These are phyloP conservation scores for Venturia nashicola DNA, from an alignment of 2,329 filamentous ascomycete species.

Conservation along the genomic window DNA sequence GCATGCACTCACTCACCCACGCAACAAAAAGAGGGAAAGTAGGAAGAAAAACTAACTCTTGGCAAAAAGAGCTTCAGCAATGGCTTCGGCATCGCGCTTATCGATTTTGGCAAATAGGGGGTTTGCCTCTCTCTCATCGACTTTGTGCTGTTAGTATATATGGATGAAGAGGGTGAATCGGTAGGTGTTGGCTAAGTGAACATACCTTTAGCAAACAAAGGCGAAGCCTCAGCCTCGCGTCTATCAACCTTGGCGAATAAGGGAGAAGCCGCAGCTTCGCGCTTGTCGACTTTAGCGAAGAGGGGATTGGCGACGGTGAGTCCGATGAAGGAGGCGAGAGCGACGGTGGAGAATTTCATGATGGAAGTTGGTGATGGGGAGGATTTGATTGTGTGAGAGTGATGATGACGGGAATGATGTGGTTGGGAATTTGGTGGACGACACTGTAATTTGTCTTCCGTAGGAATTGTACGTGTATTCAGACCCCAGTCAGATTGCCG, in stretches of 20 bases:
- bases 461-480: background rate
- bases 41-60: background rate
- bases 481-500: background rate
- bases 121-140: conserved; percentile 6
- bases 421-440: background rate
- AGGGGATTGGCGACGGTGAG: conserved; percentile 1
- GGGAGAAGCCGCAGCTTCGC: conserved; percentile 4
- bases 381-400: background rate
- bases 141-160: background rate
- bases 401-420: background rate
- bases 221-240: conserved; percentile 4
- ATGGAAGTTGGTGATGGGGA: background rate
- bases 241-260: conserved; percentile 4
- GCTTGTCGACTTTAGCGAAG: conserved; percentile 5
- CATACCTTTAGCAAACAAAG: conserved; percentile 2
- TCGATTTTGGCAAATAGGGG: conserved; percentile 8
- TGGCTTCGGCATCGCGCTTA: conserved; percentile 1
- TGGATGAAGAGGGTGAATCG: no score
- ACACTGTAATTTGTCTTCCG: background rate
- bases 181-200: no score
- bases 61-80: background rate
- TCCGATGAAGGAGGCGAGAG: background rate
- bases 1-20: no score
- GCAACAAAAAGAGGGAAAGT: background rate
- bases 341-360: conserved; percentile 7